These are phyloP conservation scores for Nothophytophthora sp. DNA, from an alignment of 352 stramenopile genomes.

Conservation along the genomic window DNA sequence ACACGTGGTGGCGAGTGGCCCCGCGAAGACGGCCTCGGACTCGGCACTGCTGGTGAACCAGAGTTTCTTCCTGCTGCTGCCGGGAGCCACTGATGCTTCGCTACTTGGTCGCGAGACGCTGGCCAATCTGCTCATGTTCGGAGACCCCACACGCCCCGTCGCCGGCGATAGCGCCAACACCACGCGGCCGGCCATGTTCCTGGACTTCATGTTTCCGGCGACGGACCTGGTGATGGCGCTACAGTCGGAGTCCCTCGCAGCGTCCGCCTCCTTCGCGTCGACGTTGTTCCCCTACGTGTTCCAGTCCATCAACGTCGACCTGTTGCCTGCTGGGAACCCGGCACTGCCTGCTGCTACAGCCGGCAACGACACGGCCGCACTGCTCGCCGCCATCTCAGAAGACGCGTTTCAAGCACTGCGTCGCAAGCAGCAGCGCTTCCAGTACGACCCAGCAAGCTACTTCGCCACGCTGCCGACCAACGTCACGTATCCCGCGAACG, in stretches of 20 bases:
- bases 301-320: conserved; percentile 42
- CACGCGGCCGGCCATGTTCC: conserved; percentile 35
- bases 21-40: conserved; percentile 16
- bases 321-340: conserved; percentile 41
- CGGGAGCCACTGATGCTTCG: conserved; percentile 12
- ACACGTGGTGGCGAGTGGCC: conserved; percentile 23
- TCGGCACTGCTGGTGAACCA: conserved; percentile 49
- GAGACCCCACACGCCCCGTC: conserved; percentile 34
- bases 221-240: conserved; percentile 5
- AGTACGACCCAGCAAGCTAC: conserved; percentile 31
- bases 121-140: conserved; percentile 44
- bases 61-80: conserved; percentile 32
- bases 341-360: conserved; percentile 14
- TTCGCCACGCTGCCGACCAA: conserved; percentile 17
- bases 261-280: conserved; percentile 16
- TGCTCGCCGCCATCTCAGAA: conserved; percentile 33
- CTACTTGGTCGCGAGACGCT: conserved; percentile 26
- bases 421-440: conserved; percentile 46
- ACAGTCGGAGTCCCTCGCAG: conserved; percentile 10
- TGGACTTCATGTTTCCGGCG: conserved; percentile 40
- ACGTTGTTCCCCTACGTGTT: conserved; percentile 50
- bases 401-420: conserved; percentile 30
- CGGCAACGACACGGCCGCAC: conserved; percentile 8
- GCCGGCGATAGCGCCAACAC: conserved; percentile 8
- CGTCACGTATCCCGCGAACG: conserved; percentile 24